These are phyloP conservation scores for Fusarium sarcochroum DNA, from an alignment of 2,329 filamentous ascomycete species.

Conservation along the genomic window DNA sequence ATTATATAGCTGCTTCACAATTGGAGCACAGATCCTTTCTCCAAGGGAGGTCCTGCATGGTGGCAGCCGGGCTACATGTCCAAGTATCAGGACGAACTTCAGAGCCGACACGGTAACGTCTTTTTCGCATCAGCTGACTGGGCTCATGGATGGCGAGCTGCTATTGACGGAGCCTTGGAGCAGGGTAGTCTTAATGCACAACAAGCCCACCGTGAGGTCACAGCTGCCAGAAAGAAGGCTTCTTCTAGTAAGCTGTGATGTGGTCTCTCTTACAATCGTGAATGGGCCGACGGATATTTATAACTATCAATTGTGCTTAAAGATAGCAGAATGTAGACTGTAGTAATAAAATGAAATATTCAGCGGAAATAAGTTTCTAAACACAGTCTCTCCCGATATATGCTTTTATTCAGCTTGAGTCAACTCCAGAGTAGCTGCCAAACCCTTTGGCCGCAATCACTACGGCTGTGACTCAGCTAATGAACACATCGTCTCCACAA, in stretches of 20 bases:
- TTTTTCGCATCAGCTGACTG: constrained; percentile 48
- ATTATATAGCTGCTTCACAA: constrained; percentile 35
- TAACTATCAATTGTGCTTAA: neutral
- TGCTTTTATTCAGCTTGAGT: neutral
- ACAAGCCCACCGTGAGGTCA: constrained; percentile 5
- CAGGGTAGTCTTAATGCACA: constrained; percentile 26
- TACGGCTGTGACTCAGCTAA: constrained; percentile 17
- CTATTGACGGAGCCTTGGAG: constrained; percentile 50
- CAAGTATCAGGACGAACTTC: constrained; percentile 47
- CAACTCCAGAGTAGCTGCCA: neutral
- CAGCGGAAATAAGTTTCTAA: no score
- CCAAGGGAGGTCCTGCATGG: constrained; percentile 40
- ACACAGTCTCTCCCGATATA: no score
- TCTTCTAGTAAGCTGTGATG: constrained; percentile 9
- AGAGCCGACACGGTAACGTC: constrained; percentile 46
- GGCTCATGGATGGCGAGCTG: constrained; percentile 49
- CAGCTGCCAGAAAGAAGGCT: neutral
- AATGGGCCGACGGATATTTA: neutral
- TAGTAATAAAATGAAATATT: no score
- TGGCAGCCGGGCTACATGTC: constrained; percentile 43
- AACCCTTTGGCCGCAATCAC: neutral
- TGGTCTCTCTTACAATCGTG: rapidly evolving
- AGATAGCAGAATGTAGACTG: no score
- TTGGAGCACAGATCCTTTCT: constrained; percentile 47
- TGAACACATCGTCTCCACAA: constrained; percentile 15